phyloP scores from a whole-genome alignment of 805 yeast genomes.

The Monosporozyma unispora region DNA sequence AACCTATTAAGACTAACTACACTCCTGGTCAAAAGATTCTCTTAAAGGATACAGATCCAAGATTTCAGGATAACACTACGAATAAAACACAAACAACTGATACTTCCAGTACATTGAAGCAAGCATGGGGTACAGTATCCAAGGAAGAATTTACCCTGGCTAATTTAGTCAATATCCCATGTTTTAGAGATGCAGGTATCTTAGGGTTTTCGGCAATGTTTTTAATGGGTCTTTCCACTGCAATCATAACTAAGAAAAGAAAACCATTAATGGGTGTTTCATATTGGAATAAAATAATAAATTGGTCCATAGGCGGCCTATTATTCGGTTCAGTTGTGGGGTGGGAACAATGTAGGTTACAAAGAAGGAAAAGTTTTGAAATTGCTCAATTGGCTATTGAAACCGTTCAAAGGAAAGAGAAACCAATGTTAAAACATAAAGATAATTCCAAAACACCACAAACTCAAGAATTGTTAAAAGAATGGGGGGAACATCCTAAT shows the following conservation, averaged over 20 bases:
- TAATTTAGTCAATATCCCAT: constrained; percentile 53
- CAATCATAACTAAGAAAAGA: not conserved
- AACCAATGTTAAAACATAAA: constrained; percentile 29
- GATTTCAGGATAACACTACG: constrained; percentile 26
- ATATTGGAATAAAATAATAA: constrained; percentile 41
- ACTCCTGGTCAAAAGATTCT: constrained; percentile 31
- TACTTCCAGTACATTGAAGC: constrained; percentile 33
- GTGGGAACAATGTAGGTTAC: constrained; percentile 86
- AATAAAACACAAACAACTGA: not conserved
- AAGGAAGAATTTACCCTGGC: constrained; percentile 44
- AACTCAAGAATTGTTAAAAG: constrained; percentile 16
- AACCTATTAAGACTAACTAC: constrained; percentile 12
- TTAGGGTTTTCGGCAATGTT: constrained; percentile 64
- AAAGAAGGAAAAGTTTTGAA: constrained; percentile 55
- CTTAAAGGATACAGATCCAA: constrained; percentile 35
- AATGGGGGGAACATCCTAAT: constrained; percentile 7
- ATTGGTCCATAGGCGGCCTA: constrained; percentile 80
- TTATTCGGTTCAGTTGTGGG: constrained; percentile 72
- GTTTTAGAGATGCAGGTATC: constrained; percentile 71
- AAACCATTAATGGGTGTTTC: not conserved
- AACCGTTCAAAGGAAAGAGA: constrained; percentile 31
- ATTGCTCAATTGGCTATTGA: constrained; percentile 64
- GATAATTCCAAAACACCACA: constrained; percentile 5
- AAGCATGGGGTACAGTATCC: constrained; percentile 26
- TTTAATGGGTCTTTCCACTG: constrained; percentile 45